Conservation (phyloP, 345 rosid species). For the Melastoma malabathricum region DNA sequence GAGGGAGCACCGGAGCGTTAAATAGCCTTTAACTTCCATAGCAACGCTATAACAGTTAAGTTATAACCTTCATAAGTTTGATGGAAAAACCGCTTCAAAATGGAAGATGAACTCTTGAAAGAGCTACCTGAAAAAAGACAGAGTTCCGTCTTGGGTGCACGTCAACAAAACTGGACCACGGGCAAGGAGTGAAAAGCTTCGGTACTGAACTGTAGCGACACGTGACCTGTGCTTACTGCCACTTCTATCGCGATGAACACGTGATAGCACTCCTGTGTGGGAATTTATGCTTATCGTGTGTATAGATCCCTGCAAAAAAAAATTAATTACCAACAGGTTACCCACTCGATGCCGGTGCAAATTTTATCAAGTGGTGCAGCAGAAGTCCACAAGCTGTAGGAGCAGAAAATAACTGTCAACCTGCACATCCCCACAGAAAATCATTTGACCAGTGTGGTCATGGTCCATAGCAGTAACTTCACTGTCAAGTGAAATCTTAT, state of each 20-base stretch:
- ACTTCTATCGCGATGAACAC: conserved; percentile 61
- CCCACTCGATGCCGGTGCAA: background rate
- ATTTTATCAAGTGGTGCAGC: too few relatives aligned
- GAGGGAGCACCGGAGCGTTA: conserved; percentile 77
- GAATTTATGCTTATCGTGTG: conserved; percentile 73
- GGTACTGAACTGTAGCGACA: conserved; percentile 74
- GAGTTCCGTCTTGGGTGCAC: conserved; percentile 77
- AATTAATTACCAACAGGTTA: conserved; percentile 1
- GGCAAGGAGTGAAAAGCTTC: conserved; percentile 86
- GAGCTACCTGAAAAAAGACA: conserved; percentile 75
- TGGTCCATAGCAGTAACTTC: conserved; percentile 93
- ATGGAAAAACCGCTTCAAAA: too few relatives aligned
- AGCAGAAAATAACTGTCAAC: conserved; percentile 13
- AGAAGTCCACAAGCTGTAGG: background rate
- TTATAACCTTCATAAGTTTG: conserved; percentile 2
- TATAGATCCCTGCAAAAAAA: conserved; percentile 53
- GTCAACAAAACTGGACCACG: conserved; percentile 83
- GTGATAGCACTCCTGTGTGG: conserved; percentile 64
- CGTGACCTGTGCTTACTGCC: conserved; percentile 56
- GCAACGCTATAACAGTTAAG: conserved; percentile 52
- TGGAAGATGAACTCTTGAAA: background rate
- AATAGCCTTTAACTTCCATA: conserved; percentile 69
- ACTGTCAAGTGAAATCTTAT: conserved; percentile 37
- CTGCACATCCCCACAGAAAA: conserved; percentile 92
- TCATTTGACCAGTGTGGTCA: conserved; percentile 89